Conservation (phyloP, 345 rosid species). For the Linum usitatissimum region DNA sequence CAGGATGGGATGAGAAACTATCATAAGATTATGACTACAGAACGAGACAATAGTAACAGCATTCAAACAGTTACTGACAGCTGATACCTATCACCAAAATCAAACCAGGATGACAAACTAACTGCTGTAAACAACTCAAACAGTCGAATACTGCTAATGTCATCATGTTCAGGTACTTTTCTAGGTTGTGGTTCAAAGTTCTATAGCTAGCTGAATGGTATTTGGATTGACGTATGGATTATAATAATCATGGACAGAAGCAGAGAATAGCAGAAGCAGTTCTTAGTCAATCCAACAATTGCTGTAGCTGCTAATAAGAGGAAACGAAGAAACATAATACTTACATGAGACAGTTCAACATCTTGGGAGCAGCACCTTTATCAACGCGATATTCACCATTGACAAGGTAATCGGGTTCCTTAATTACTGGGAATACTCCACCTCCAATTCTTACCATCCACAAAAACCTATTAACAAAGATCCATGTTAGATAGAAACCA, state of each 20-base stretch:
- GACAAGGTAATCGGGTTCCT: slow-evolving; percentile 94
- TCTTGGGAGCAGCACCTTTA: slow-evolving; percentile 96
- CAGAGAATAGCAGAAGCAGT: background rate
- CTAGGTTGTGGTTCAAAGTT: no score
- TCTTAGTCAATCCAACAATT: background rate
- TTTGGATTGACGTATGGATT: no score
- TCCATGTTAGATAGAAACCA: background rate
- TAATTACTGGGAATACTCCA: slow-evolving; percentile 92
- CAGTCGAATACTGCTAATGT: no score
- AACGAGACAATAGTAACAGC: no score
- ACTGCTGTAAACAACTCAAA: no score
- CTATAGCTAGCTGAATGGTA: no score
- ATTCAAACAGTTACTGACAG: no score
- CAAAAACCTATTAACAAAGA: slow-evolving; percentile 52
- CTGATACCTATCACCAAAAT: no score
- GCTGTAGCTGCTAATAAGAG: no score
- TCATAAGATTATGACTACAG: background rate
- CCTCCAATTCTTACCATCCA: slow-evolving; percentile 99
- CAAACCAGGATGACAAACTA: no score
- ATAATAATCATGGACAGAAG: no score
- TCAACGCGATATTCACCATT: slow-evolving; percentile 98
- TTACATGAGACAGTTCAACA: slow-evolving; percentile 99
- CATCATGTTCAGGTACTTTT: no score
- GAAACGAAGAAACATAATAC: slow-evolving; percentile 15
- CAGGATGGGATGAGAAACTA: background rate